Base-by-base conservation (phyloP, 371 early-diverging fungal species). In the Lichtheimia hyalospora region DNA sequence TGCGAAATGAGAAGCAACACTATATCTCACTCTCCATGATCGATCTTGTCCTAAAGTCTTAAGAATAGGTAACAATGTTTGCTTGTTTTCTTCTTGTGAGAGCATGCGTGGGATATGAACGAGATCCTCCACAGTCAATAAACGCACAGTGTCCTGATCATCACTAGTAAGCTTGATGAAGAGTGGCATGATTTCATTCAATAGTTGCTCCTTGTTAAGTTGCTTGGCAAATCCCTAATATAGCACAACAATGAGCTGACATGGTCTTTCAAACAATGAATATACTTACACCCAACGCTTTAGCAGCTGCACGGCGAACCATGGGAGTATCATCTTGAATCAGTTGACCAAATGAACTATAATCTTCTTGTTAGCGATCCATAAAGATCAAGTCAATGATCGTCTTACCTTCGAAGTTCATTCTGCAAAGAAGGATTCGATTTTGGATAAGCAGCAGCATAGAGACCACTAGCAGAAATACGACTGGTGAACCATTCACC, bases 401-500 rank as follows among this genome's bases (percentile, higher is more conserved):
- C 5, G 2, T 48, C 66, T 52, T 81, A 89, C 92, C 73, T 85
- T 65, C 93, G 86, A 63, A 97, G 81, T 68, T 97, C 95, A 18
- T 83, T 86, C 79, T 96, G 92, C 55, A 84, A 85, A 15, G 84
- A 83, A 44, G 86, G 79, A 16, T 84, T 79, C 55, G 86, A 87
- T 62, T 86, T 75, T 39, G 84, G 64, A 68, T 96, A 97, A 13
- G 84, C 87, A 0, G 89, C 84, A 23, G 95, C 91, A 73, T 93
- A 97, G 41, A 97, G 83, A 13, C 96, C 96, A 51, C 94, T 89
- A 16, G 97, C 96, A 64, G 94, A 93, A 15, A 93, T 91, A 61
- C 97, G 89, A 69, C 91, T 93, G 14, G 98, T 97, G 68, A 99
- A 99, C 99, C 99, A 99, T 72, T 96, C 97, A 48, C 97, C 97